Conservation (phyloP, 2,329 filamentous ascomycete genomes). For the Fusarium succisae region DNA sequence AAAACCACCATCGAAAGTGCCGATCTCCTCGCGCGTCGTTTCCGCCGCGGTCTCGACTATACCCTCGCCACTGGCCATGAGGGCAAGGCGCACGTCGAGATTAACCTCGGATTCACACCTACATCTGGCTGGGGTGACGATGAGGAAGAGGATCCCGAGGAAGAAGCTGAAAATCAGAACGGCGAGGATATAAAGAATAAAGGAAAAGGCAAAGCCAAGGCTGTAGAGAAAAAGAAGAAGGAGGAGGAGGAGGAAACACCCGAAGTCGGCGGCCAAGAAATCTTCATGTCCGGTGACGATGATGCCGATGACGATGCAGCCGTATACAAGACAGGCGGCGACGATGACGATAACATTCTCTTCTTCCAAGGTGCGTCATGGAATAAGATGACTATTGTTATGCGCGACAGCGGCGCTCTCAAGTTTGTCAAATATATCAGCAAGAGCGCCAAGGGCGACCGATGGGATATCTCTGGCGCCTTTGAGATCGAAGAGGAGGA, state of each 20-base stretch:
- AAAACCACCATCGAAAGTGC: constrained; percentile 76
- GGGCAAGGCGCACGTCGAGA: constrained; percentile 80
- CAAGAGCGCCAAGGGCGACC: constrained; percentile 80
- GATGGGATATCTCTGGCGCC: constrained; percentile 88
- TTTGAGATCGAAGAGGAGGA: constrained; percentile 74
- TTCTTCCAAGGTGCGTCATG: constrained; percentile 74
- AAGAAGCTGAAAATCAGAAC: constrained; percentile 47
- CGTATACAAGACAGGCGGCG: constrained; percentile 79
- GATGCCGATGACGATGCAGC: constrained; percentile 79
- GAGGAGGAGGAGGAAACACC: constrained; percentile 47
- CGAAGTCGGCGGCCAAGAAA: constrained; percentile 80
- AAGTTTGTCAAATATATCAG: constrained; percentile 98
- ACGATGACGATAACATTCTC: constrained; percentile 78
- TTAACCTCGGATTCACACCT: constrained; percentile 88
- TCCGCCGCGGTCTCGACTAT: constrained; percentile 89
- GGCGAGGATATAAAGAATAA: constrained; percentile 46
- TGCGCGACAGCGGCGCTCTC: constrained; percentile 85
- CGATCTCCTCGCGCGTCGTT: constrained; percentile 84
- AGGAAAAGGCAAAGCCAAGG: constrained; percentile 42
- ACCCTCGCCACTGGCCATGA: constrained; percentile 89
- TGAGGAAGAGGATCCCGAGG: constrained; percentile 56
- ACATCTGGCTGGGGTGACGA: constrained; percentile 85
- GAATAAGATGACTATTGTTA: constrained; percentile 92
- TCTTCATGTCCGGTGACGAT: constrained; percentile 93
- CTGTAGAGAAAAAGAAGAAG: constrained; percentile 6